Conservation (phyloP, 345 rosid species). For the Rhodomyrtus tomentosa region DNA sequence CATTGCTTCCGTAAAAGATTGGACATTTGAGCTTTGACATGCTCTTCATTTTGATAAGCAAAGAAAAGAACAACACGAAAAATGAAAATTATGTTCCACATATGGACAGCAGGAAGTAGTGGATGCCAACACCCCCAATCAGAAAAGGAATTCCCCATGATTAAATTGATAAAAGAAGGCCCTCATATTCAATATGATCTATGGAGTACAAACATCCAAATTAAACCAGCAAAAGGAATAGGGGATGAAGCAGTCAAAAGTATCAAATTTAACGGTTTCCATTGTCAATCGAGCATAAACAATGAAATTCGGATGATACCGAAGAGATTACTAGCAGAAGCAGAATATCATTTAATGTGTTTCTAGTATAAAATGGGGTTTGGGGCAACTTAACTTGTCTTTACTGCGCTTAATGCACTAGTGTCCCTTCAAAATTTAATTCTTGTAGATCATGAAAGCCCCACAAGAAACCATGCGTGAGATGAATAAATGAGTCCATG, state of each 20-base stretch:
- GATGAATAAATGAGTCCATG: not conserved
- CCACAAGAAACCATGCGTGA: not conserved
- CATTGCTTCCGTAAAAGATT: conserved; percentile 1
- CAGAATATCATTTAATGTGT: not conserved
- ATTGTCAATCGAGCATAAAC: not conserved
- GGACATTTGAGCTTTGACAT: not conserved
- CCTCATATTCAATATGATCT: not conserved
- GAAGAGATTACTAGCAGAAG: not conserved
- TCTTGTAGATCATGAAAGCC: not conserved
- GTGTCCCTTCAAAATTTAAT: not conserved
- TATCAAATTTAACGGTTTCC: not conserved
- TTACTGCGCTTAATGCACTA: not conserved
- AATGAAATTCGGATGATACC: not conserved
- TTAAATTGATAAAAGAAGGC: not conserved
- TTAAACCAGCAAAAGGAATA: not conserved
- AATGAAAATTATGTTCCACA: not conserved
- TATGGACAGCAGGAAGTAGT: not conserved
- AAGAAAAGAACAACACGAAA: not conserved
- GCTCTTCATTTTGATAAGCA: not conserved
- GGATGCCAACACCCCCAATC: not conserved
- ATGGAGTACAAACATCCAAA: not conserved
- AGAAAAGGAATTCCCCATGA: not conserved
- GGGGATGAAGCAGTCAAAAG: not conserved
- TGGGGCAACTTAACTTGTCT: not conserved
- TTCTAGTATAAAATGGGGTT: not conserved